phyloP scores from a whole-genome alignment of 805 yeast genomes.

The Yamadazyma olivae region DNA sequence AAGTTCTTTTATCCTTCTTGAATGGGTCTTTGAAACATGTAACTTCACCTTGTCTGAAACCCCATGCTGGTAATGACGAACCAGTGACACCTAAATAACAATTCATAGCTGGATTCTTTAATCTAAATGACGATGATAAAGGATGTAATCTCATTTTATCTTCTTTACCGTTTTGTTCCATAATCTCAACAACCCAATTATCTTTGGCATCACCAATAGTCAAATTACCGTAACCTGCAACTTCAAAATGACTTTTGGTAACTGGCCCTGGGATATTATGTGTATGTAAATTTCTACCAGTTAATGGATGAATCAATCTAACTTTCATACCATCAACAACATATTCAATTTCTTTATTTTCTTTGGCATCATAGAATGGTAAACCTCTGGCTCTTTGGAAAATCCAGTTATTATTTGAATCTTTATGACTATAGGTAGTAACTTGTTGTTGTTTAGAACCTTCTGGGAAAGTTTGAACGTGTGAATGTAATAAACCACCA shows the following conservation, averaged over 20 bases:
- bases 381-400: slow-evolving; percentile 48
- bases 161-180: slow-evolving; percentile 55
- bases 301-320: slow-evolving; percentile 59
- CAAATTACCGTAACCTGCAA: slow-evolving; percentile 69
- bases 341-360: slow-evolving; percentile 30
- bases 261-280: slow-evolving; percentile 67
- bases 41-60: slow-evolving; percentile 96
- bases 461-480: slow-evolving; percentile 44
- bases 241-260: slow-evolving; percentile 53
- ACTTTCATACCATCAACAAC: slow-evolving; percentile 59
- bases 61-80: slow-evolving; percentile 86
- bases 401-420: slow-evolving; percentile 42
- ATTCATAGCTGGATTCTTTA: slow-evolving; percentile 62
- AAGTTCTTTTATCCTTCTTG: slow-evolving; percentile 74
- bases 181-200: slow-evolving; percentile 73
- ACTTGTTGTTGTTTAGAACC: slow-evolving; percentile 49
- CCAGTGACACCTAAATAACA: slow-evolving; percentile 90
- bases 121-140: slow-evolving; percentile 76
- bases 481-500: slow-evolving; percentile 46
- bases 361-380: slow-evolving; percentile 28
- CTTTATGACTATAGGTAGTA: slow-evolving; percentile 46
- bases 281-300: slow-evolving; percentile 68
- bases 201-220: slow-evolving; percentile 68
- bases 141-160: slow-evolving; percentile 65
- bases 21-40: slow-evolving; percentile 70